Conservation (phyloP, 73 alveolate species). For the Tetrahymena borealis region DNA sequence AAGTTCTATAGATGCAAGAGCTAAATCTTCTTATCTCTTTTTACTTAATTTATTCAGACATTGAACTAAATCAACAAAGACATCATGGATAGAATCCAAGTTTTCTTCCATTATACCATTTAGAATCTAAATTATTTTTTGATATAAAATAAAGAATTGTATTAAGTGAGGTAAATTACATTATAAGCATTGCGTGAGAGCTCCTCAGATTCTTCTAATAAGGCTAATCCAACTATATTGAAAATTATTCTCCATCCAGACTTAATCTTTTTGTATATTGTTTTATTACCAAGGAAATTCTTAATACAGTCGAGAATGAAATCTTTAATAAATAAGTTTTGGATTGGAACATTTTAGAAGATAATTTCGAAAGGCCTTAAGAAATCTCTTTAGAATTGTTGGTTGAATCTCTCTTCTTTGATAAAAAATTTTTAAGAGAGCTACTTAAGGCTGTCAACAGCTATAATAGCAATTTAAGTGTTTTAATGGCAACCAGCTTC, state of each 20-base stretch:
- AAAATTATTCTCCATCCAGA: constrained; percentile 41
- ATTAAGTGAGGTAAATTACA: background rate
- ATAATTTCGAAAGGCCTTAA: constrained; percentile 68
- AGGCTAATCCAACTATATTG: constrained; percentile 5
- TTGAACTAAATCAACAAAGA: constrained; percentile 16
- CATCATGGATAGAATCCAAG: constrained; percentile 26
- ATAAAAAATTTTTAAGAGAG: constrained; percentile 65
- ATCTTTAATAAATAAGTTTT: constrained; percentile 9
- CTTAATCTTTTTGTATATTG: constrained; percentile 2
- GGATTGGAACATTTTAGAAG: background rate
- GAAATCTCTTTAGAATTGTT: constrained; percentile 70
- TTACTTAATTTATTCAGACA: constrained; percentile 5
- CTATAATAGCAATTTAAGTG: constrained; percentile 32
- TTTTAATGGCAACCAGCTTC: constrained; percentile 50
- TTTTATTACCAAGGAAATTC: constrained; percentile 12
- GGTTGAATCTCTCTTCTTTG: constrained; percentile 63
- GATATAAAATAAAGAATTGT: background rate
- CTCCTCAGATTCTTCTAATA: constrained; percentile 28
- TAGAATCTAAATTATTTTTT: background rate
- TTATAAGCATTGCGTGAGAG: constrained; percentile 10
- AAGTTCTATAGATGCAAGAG: constrained; percentile 30
- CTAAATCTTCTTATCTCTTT: constrained; percentile 29
- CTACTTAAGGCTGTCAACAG: constrained; percentile 69
- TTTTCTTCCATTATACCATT: constrained; percentile 24
- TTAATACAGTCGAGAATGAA: constrained; percentile 24